Conservation (phyloP, 2,329 filamentous ascomycete species). For the Sporothrix phasma region DNA sequence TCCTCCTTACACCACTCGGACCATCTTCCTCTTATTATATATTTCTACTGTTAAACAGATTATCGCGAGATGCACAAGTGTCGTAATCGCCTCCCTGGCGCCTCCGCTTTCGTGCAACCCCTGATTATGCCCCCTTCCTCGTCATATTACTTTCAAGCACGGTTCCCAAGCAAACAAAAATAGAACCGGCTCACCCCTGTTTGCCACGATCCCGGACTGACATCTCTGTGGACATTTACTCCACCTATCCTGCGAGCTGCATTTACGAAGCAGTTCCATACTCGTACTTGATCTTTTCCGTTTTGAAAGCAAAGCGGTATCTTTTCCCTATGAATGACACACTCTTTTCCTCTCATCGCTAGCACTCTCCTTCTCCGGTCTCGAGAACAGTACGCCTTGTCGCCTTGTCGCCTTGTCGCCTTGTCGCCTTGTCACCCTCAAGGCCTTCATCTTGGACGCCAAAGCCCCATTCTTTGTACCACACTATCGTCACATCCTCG, state of each 20-base stretch:
- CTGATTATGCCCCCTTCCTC: neutral
- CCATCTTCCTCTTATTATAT: slow-evolving; percentile 2
- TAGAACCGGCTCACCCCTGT: neutral
- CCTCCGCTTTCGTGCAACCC: neutral
- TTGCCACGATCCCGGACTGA: neutral
- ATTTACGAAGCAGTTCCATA: too few species aligned
- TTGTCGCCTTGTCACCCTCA: neutral
- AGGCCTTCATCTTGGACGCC: neutral
- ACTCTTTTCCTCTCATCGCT: too few species aligned
- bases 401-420: too few species aligned
- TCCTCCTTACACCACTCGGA: slow-evolving; percentile 3
- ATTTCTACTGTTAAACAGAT: neutral
- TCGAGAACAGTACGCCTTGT: neutral
- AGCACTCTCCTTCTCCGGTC: neutral
- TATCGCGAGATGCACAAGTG: neutral
- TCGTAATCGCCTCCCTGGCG: neutral
- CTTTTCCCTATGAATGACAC: too few species aligned
- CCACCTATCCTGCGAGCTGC: neutral
- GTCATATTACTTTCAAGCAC: neutral
- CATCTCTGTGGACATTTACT: neutral
- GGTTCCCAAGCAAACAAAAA: neutral
- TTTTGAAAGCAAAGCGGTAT: too few species aligned
- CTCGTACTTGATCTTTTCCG: too few species aligned
- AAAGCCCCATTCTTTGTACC: neutral
- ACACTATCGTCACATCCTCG: slow-evolving; percentile 1